Conservation (phyloP, 176 grass and related monocot species). For the Tillandsia fasciculata region DNA sequence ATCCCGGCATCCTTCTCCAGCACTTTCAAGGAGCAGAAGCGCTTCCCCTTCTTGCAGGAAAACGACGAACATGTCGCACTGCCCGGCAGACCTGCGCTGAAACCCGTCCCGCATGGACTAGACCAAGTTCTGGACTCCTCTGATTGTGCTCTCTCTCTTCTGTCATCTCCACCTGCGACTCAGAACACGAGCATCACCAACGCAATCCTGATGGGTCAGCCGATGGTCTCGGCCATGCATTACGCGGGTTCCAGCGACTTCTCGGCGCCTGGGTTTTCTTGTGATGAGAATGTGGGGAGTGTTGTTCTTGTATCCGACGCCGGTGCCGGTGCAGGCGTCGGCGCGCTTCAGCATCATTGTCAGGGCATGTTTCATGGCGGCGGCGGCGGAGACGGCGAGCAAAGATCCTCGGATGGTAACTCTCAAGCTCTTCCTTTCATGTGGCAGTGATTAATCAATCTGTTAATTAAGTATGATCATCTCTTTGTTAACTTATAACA, state of each 20-base stretch:
- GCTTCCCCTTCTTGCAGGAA: constrained; percentile 32
- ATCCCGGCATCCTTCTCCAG: constrained; percentile 48
- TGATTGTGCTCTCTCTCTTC: constrained; percentile 96
- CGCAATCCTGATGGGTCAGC: constrained; percentile 14
- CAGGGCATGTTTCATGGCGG: constrained; percentile 13
- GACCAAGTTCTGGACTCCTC: constrained; percentile 42
- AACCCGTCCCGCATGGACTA: constrained; percentile 10
- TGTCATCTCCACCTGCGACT: constrained; percentile 56
- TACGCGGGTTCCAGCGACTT: background rate
- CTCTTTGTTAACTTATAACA: no score
- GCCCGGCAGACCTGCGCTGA: background rate
- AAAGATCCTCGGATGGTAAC: background rate
- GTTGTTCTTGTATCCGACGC: constrained; percentile 11
- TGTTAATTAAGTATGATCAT: no score
- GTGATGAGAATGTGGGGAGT: background rate
- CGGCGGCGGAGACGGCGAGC: background rate
- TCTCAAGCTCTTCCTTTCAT: constrained; percentile 15
- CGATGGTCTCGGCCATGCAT: background rate
- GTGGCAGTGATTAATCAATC: constrained; percentile 11
- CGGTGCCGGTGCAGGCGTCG: no score
- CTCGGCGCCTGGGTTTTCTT: constrained; percentile 8
- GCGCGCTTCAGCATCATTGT: constrained; percentile 8
- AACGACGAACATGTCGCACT: background rate
- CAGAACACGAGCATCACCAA: constrained; percentile 4
- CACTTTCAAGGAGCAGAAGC: constrained; percentile 22